Evolutionary conservation across 2,329 filamentous ascomycete species (phyloP).

Genomic region (Sclerotiophoma versabilis): DNA sequence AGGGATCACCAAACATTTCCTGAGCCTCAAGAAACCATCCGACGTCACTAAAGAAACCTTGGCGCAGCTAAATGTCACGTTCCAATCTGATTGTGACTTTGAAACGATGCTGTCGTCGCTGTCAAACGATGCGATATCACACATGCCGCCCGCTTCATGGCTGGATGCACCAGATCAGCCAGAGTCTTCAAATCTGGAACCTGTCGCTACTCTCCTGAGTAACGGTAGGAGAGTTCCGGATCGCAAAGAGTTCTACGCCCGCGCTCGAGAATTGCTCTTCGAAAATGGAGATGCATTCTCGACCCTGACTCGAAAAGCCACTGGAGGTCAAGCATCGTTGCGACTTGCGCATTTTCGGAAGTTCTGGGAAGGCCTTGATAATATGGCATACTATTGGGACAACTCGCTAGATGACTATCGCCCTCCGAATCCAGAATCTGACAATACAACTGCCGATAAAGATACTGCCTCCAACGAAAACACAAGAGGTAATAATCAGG

Average conservation of each 20-base stretch:
- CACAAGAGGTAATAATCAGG: conserved; percentile 8
- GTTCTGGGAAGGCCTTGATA: conserved; percentile 67
- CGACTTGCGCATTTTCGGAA: conserved; percentile 64
- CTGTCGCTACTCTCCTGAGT: conserved; percentile 47
- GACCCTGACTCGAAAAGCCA: conserved; percentile 59
- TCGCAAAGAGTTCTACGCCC: conserved; percentile 57
- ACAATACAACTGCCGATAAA: conserved; percentile 6
- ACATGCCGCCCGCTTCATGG: conserved; percentile 51
- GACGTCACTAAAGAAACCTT: conserved; percentile 52
- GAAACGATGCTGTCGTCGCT: conserved; percentile 49
- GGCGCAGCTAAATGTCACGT: conserved; percentile 52
- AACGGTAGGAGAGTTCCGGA: conserved; percentile 59
- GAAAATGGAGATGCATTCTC: conserved; percentile 66
- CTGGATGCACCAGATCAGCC: conserved; percentile 37
- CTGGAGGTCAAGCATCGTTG: conserved; percentile 55
- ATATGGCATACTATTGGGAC: conserved; percentile 69
- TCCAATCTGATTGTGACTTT: conserved; percentile 46
- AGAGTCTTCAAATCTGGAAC: conserved; percentile 34
- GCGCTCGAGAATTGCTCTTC: conserved; percentile 60
- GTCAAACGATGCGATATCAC: conserved; percentile 44
- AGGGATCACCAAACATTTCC: conserved; percentile 55
- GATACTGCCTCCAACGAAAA: neutral
- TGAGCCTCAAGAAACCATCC: conserved; percentile 50
- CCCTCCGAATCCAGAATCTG: conserved; percentile 31
- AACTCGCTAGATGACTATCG: conserved; percentile 64